These are phyloP conservation scores for Pisolithus albus DNA, from an alignment of 768 basidiomycete species.

Conservation along the genomic window DNA sequence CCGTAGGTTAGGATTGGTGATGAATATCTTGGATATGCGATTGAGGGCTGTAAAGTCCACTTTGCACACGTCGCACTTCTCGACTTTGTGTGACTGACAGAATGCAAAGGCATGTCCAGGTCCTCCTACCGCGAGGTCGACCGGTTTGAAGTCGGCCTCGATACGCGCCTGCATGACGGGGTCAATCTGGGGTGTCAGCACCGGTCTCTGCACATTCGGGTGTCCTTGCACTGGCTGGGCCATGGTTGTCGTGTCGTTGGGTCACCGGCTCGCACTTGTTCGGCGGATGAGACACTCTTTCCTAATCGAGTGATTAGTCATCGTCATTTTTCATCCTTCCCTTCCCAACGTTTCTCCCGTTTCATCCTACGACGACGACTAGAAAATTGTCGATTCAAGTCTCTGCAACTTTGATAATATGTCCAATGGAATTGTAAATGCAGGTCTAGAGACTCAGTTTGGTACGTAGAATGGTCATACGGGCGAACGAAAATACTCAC, in stretches of 20 bases:
- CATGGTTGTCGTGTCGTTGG: constrained; percentile 31
- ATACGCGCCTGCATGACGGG: constrained; percentile 70
- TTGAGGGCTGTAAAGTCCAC: constrained; percentile 73
- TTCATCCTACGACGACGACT: too few relatives aligned
- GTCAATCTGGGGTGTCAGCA: constrained; percentile 45
- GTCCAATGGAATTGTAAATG: constrained; percentile 88
- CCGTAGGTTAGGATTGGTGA: constrained; percentile 59
- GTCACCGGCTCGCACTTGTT: too few relatives aligned
- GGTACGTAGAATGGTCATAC: constrained; percentile 37
- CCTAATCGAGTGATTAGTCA: too few relatives aligned
- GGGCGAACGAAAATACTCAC: background rate
- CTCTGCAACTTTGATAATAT: constrained; percentile 38
- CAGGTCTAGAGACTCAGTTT: constrained; percentile 70
- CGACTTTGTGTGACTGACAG: constrained; percentile 61
- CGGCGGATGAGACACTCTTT: too few relatives aligned
- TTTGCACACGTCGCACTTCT: constrained; percentile 68
- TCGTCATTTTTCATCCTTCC: too few relatives aligned
- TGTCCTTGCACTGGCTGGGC: constrained; percentile 48
- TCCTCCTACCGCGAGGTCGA: constrained; percentile 47
- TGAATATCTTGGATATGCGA: constrained; percentile 64
- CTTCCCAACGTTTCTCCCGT: too few relatives aligned
- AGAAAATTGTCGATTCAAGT: too few relatives aligned
- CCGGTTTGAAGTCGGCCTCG: constrained; percentile 61
- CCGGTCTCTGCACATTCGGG: constrained; percentile 20
- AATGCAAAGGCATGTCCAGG: constrained; percentile 49